Evolutionary conservation across 202 grass and related monocot genomes (phyloP).

Genomic region (Schoenoplectus triqueter): DNA sequence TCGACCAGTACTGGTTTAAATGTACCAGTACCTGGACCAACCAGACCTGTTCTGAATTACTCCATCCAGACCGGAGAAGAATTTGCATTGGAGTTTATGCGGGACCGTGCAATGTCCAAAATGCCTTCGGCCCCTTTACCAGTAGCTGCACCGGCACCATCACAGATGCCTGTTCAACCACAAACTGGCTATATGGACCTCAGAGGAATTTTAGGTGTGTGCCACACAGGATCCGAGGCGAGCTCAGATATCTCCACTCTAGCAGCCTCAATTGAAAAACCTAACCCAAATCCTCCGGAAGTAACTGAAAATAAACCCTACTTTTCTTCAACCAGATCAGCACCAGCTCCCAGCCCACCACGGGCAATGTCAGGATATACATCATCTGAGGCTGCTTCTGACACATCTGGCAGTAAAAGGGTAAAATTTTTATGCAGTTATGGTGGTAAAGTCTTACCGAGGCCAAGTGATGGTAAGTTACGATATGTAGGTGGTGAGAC

Average conservation of each 20-base stretch:
- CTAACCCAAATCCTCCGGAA: constrained; percentile 52
- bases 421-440: constrained; percentile 92
- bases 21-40: constrained; percentile 36
- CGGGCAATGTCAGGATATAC: constrained; percentile 56
- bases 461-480: constrained; percentile 93
- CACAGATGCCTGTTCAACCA: constrained; percentile 43
- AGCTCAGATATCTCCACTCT: constrained; percentile 57
- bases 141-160: constrained; percentile 18
- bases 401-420: constrained; percentile 50
- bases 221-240: constrained; percentile 49
- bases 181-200: constrained; percentile 53
- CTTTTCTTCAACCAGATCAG: constrained; percentile 57
- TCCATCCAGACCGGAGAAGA: constrained; percentile 97
- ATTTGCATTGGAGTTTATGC: constrained; percentile 95
- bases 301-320: constrained; percentile 59
- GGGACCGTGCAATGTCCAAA: constrained; percentile 75
- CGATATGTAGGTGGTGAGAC: constrained; percentile 98
- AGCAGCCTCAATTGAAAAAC: constrained; percentile 32
- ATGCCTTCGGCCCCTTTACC: constrained; percentile 54
- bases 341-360: constrained; percentile 40
- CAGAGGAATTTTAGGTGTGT: constrained; percentile 45
- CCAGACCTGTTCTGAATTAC: constrained; percentile 85
- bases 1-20: constrained; percentile 31
- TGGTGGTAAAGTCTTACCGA: constrained; percentile 88
- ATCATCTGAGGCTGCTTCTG: constrained; percentile 68